Evolutionary conservation across 2,329 filamentous ascomycete species (phyloP).

Genomic region (Blastomyces percursus): DNA sequence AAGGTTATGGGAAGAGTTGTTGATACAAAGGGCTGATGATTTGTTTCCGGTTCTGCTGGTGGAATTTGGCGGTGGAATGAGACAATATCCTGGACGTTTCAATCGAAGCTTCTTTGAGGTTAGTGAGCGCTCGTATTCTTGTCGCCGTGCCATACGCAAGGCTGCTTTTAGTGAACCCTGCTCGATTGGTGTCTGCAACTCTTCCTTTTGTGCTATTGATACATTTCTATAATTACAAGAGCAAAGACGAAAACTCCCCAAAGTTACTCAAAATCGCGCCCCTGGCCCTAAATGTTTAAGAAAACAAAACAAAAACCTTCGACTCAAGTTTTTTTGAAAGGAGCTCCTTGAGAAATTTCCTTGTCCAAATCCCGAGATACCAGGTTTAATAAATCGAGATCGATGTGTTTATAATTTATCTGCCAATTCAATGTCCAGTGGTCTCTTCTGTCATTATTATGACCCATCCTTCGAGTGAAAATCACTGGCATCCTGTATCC

Average conservation of each 20-base stretch:
- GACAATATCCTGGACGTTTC: not conserved
- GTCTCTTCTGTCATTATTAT: conserved; percentile 1
- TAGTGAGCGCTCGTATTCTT: not conserved
- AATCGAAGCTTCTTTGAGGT: not conserved
- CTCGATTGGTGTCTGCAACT: not conserved
- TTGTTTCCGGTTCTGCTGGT: not conserved
- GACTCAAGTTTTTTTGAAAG: not conserved
- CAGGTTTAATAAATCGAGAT: conserved; percentile 15
- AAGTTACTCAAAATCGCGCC: not conserved
- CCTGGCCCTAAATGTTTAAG: not conserved
- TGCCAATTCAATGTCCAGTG: conserved; percentile 26
- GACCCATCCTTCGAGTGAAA: conserved; percentile 21
- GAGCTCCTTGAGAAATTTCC: not conserved
- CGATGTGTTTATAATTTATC: conserved; percentile 33
- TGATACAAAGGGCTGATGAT: not conserved
- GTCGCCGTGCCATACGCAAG: not conserved
- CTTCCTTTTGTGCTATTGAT: not conserved
- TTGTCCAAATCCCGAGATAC: not conserved
- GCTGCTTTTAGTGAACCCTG: not conserved
- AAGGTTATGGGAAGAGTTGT: not conserved
- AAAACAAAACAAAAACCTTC: not conserved
- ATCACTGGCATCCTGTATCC: conserved; percentile 15
- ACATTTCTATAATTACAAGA: not conserved
- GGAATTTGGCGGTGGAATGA: not conserved
- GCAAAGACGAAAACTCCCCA: not conserved